A percentile compares a stretch with the other conserved stretches of the same genome.
These are phyloP conservation scores for Aureobasidium namibiae DNA, from an alignment of 2,329 filamentous ascomycete genomes.

Conservation along the genomic window DNA sequence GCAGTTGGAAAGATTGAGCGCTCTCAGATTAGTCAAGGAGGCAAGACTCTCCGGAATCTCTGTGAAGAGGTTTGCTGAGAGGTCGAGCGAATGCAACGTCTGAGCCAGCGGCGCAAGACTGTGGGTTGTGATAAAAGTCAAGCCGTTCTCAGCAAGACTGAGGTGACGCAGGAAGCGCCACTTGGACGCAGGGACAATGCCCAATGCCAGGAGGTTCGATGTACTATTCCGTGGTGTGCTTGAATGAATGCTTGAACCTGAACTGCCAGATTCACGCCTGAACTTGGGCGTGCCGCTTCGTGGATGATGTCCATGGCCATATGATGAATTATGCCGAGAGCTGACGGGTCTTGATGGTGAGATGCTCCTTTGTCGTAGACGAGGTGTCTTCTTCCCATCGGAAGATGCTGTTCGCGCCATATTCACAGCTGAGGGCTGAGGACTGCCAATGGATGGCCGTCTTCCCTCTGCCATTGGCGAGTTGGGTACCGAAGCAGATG, in stretches of 20 bases:
- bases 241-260: constrained; percentile 63
- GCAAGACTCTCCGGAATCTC: constrained; percentile 89
- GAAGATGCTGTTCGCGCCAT: constrained; percentile 53
- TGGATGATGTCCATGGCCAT: constrained; percentile 55
- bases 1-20: constrained; percentile 88
- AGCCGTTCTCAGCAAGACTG: constrained; percentile 81
- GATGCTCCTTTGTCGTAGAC: constrained; percentile 57
- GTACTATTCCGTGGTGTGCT: constrained; percentile 57
- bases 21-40: constrained; percentile 76
- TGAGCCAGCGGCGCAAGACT: constrained; percentile 77
- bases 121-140: constrained; percentile 67
- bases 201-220: constrained; percentile 65
- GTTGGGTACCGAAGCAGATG: constrained; percentile 60
- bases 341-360: constrained; percentile 72
- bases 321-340: constrained; percentile 61
- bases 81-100: constrained; percentile 82
- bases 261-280: constrained; percentile 85
- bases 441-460: constrained; percentile 41
- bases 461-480: constrained; percentile 48
- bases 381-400: constrained; percentile 28
- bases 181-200: constrained; percentile 71
- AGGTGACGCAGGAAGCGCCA: constrained; percentile 93
- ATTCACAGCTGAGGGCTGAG: constrained; percentile 30
- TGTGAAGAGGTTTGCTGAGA: constrained; percentile 88
- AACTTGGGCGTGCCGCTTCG: constrained; percentile 64